Evolutionary conservation across 83 land plant species (phyloP), one percentile per base, ranked within the genome.

Genomic region (Picea abies): DNA sequence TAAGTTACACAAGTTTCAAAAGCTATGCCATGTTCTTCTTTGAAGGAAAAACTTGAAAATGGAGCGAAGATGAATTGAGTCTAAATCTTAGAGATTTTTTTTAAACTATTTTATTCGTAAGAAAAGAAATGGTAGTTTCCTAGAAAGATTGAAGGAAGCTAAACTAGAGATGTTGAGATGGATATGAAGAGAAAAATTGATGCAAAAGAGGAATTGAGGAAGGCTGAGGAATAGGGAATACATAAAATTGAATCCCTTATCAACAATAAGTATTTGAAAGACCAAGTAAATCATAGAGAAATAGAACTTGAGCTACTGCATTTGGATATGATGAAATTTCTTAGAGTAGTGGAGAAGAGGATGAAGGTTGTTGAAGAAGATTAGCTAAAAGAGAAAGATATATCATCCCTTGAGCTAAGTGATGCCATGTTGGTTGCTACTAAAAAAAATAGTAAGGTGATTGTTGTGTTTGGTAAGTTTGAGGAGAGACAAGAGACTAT

Each of bases 401-500:
- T 66, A 25, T 86, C 85, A 61, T 89, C 87, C 66, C 70, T 79
- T 60, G 93, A 95, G 83, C 63, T 88, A 63, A 81, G 65, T 67
- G 87, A 76, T 63, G 91, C 91, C 69, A 91, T 84, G 80, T 70
- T 85, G 3, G 49, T 84, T 78, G 90, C 91, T 49, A 82, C 78
- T 37, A 89, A 90, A 84, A 96, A 92, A 78, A 58, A 75, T 60
- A 77, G 80, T 63, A 95, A 96, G 83, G 86, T 88, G 61, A 83
- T 87, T 9, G 26, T 76, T 76, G 19, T 91, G 76, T 70, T 90
- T 75, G 56, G 80, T 32, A 91, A 88, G 76, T 86, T 94, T 89
- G 91, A 96, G 82, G 91, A 91, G 76, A 89, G 85, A 14, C 95
- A 96, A 86, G 90, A 87, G 44, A 91, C 92, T 26, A 87, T 96